Conservation (phyloP, 108 stramenopile genomes). For the Bacterosira constricta region DNA sequence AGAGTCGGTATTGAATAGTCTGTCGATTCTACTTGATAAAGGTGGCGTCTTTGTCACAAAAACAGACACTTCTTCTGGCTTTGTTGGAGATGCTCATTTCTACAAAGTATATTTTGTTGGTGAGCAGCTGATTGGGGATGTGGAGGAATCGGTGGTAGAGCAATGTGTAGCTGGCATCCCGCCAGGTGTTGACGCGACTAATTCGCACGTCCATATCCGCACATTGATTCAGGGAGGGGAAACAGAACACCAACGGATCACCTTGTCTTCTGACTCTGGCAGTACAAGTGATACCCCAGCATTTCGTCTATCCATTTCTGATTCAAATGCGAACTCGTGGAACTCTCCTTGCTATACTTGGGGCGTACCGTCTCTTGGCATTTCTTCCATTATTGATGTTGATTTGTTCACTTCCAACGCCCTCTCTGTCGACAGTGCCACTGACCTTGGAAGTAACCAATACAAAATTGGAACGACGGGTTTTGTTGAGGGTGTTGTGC, state of each 20-base stretch:
- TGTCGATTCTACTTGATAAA: slow-evolving; percentile 39
- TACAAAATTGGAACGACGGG: slow-evolving; percentile 29
- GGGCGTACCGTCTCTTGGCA: slow-evolving; percentile 52
- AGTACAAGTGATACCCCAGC: slow-evolving; percentile 44
- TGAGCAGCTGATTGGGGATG: slow-evolving; percentile 56
- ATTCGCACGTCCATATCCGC: slow-evolving; percentile 47
- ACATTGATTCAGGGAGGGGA: slow-evolving; percentile 72
- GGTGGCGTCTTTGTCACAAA: slow-evolving; percentile 59
- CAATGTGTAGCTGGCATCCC: slow-evolving; percentile 28
- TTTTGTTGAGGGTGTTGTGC: slow-evolving; percentile 43
- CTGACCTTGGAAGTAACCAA: slow-evolving; percentile 11
- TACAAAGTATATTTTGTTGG: slow-evolving; percentile 77
- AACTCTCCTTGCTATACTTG: slow-evolving; percentile 59
- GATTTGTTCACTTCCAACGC: slow-evolving; percentile 21
- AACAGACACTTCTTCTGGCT: slow-evolving; percentile 45
- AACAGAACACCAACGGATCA: slow-evolving; percentile 63
- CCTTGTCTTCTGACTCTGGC: slow-evolving; percentile 63
- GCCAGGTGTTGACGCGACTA: slow-evolving; percentile 39
- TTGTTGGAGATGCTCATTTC: slow-evolving; percentile 62
- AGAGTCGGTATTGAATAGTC: slow-evolving; percentile 49
- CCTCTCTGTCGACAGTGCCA: slow-evolving; percentile 23
- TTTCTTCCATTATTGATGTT: slow-evolving; percentile 58
- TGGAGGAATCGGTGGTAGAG: slow-evolving; percentile 50
- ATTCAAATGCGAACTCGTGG: slow-evolving; percentile 40
- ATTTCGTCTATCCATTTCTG: slow-evolving; percentile 41